Evolutionary conservation across 2,329 filamentous ascomycete species (phyloP), one percentile per base, ranked within the genome.

Genomic region (Ophiostoma sp.): DNA sequence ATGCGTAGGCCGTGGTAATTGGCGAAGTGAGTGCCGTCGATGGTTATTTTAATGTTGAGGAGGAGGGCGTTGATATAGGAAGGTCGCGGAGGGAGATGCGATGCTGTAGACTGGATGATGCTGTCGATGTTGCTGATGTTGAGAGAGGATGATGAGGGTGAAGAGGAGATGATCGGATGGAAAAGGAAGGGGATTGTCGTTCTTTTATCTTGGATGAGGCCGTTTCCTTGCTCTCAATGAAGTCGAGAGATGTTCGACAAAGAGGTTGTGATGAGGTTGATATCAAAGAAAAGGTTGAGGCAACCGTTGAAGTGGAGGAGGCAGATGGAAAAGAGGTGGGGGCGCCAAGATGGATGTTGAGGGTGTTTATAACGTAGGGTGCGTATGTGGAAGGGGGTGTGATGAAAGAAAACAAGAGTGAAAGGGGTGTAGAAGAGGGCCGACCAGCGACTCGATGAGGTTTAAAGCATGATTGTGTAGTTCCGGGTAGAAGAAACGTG

Each of bases 111-210:
- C 7, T 15, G 25, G 28, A 7, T 70, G 48, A n/a, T 33, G 17
- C 31, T 22, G 42, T 25, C 19, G 69, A 12, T 48, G 52, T 36
- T 28, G 68, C 31, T 36, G 42, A 22, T n/a, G 68, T 11, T 11
- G 22, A 28, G 22, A 22, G 57, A 28, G 19, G 36, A 48, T 68
- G 59, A 19, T 42, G 15, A 31, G 15, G 42, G 28, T 36, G 33
- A 42, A 75, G 72, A 73, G 71, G 69, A 70, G 74, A 45, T 2
- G 42, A 28, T 50, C 25, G 42, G 36, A 42, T 66, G 74, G 69
- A 66, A 70, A 71, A 69, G 77, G 76, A 76, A 74, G 73, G 70
- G 73, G 66, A 22, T 8, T 31, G 12, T n/a, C 22, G 61, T 39
- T 73, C 72, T 64, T 73, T 71, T 73, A 73, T 73, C 72, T 36